phyloP scores from a whole-genome alignment of 2,329 filamentous ascomycete genomes.

The Fusarium foetens region DNA sequence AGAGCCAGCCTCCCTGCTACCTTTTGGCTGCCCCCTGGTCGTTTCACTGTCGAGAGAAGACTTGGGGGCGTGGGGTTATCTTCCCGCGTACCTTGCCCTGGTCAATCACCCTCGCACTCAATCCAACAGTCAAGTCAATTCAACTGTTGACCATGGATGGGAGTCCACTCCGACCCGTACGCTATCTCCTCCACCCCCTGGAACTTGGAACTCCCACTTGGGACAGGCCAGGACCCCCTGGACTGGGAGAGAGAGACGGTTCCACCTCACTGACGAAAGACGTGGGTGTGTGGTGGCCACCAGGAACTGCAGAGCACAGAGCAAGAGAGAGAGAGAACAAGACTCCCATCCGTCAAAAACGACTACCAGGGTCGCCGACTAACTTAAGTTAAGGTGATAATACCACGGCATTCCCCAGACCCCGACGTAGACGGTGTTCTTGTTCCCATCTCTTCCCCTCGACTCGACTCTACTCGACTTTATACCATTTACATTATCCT shows the following conservation, averaged over 20 bases:
- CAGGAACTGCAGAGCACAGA: constrained; percentile 16
- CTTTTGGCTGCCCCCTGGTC: constrained; percentile 21
- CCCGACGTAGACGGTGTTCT: constrained; percentile 27
- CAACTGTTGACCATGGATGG: constrained; percentile 5
- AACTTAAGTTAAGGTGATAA: constrained; percentile 42
- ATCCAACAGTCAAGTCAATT: neutral
- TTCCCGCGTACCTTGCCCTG: constrained; percentile 33
- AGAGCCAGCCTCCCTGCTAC: constrained; percentile 17
- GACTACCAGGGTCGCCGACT: constrained; percentile 24
- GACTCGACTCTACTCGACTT: constrained; percentile 26
- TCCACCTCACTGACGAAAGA: constrained; percentile 38
- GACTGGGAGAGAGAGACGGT: constrained; percentile 9
- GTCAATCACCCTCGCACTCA: neutral
- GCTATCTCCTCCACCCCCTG: constrained; percentile 37
- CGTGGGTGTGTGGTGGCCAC: constrained; percentile 43
- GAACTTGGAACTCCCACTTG: constrained; percentile 32
- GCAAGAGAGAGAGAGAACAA: constrained; percentile 22
- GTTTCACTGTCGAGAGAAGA: constrained; percentile 14
- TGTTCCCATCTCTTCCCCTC: constrained; percentile 35
- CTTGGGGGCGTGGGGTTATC: constrained; percentile 35
- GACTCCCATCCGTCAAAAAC: constrained; percentile 22
- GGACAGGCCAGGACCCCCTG: constrained; percentile 35
- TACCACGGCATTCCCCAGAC: constrained; percentile 45
- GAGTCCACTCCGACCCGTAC: constrained; percentile 26
- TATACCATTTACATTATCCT: neutral